Evolutionary conservation across 2,329 filamentous ascomycete species (phyloP).

Genomic region (Fonsecaea monophora): DNA sequence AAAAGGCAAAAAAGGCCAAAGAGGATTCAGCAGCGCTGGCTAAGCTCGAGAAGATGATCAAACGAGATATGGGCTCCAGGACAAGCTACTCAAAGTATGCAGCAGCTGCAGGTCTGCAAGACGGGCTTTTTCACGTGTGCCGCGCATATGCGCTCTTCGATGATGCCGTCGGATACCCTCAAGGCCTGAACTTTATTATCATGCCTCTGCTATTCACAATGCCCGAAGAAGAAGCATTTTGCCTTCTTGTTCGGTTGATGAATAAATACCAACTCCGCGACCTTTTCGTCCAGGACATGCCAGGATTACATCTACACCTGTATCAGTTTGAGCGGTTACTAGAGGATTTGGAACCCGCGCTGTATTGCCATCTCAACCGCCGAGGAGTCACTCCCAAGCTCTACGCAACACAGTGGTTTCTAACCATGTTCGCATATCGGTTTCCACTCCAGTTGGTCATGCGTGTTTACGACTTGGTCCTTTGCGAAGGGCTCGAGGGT

Average conservation of each 20-base stretch:
- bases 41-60: slow-evolving; percentile 90
- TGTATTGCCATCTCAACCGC: slow-evolving; percentile 92
- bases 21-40: slow-evolving; percentile 75
- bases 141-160: slow-evolving; percentile 98
- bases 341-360: slow-evolving; percentile 89
- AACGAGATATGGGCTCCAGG: slow-evolving; percentile 84
- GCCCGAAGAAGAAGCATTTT: slow-evolving; percentile 97
- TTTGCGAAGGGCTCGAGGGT: slow-evolving; percentile 85
- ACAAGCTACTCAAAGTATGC: slow-evolving; percentile 98
- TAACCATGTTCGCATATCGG: slow-evolving; percentile 97
- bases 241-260: slow-evolving; percentile 90
- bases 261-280: slow-evolving; percentile 93
- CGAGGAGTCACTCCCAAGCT: slow-evolving; percentile 87
- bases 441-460: slow-evolving; percentile 96
- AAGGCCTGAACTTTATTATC: slow-evolving; percentile 98
- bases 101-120: slow-evolving; percentile 86
- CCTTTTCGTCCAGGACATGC: slow-evolving; percentile 95
- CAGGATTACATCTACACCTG: slow-evolving; percentile 87
- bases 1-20: slow-evolving; percentile 78
- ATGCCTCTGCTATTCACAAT: slow-evolving; percentile 99
- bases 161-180: slow-evolving; percentile 91
- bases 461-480: slow-evolving; percentile 92
- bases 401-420: slow-evolving; percentile 98
- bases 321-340: slow-evolving; percentile 94
- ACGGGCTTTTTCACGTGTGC: slow-evolving; percentile 92